Evolutionary conservation across 2,329 filamentous ascomycete genomes (phyloP), one percentile per base, ranked within the genome.

Genomic region (Phaeoacremonium minimum): DNA sequence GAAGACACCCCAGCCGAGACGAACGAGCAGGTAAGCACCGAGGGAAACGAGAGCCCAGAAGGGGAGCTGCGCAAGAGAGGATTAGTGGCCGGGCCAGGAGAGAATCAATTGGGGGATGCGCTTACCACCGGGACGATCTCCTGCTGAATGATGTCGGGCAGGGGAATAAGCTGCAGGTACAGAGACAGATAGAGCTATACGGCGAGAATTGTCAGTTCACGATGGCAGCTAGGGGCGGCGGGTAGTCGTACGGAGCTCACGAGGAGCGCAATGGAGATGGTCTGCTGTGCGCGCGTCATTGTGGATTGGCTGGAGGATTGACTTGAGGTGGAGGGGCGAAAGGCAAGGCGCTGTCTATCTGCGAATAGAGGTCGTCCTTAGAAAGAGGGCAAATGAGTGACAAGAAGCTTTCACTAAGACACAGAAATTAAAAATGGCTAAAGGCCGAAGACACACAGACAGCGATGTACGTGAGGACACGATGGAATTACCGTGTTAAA

Each of bases 201-300:
- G n/a, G n/a, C n/a, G n/a, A n/a, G 33, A 30, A 18, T 32, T 30
- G 38, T 56, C 44, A 53, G 50, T 17, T 5, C 40, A 28, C 40
- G 41, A 32, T 45, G 33, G n/a, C 33, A 15, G 32, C 15, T 9
- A 36, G 33, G 31, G 41, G 37, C 36, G 31, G n/a, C n/a, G 39
- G 30, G 35, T 32, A 30, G 42, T 47, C 79, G 52, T 83, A 96
- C 90, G 26, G 90, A 95, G 53, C 87, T 87, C 64, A 93, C 77
- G 51, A 96, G 76, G 54, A 96, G 80, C 55, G 81, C 83, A 55
- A 95, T 75, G 44, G 89, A 95, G 58, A 96, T 83, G 47, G 87
- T 91, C 66, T 97, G 90, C 62, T 87, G 83, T 15, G 93, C 93
- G 66, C 90, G 88, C 49, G 93, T 95, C 93, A 97, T 97, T 46